phyloP scores from a whole-genome alignment of 2,329 filamentous ascomycete genomes.

The Trichophyton equinum region DNA sequence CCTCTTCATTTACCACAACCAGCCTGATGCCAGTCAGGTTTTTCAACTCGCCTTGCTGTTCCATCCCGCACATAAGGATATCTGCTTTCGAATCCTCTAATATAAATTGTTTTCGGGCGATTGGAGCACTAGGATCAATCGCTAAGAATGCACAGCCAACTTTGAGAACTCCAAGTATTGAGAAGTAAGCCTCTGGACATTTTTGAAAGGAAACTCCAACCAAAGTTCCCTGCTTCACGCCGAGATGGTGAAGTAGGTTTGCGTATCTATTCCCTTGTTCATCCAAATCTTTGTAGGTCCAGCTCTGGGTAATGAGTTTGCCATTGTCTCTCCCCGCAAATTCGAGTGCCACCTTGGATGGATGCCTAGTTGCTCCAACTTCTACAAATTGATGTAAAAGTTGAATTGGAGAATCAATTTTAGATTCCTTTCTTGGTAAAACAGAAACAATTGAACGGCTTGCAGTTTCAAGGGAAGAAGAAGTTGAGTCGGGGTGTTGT shows the following conservation, averaged over 20 bases:
- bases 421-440: slow-evolving; percentile 46
- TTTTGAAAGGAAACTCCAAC: slow-evolving; percentile 74
- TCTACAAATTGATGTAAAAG: slow-evolving; percentile 74
- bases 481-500: slow-evolving; percentile 31
- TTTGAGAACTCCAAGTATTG: slow-evolving; percentile 71
- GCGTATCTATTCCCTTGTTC: slow-evolving; percentile 60
- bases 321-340: slow-evolving; percentile 50
- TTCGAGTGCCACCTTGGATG: slow-evolving; percentile 57
- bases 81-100: slow-evolving; percentile 57
- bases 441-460: slow-evolving; percentile 43
- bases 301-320: slow-evolving; percentile 40
- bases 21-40: slow-evolving; percentile 27
- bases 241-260: slow-evolving; percentile 44
- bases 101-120: slow-evolving; percentile 64
- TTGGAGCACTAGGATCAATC: slow-evolving; percentile 61
- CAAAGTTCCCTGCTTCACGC: slow-evolving; percentile 45
- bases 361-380: slow-evolving; percentile 41
- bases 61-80: slow-evolving; percentile 48
- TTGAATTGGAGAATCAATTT: slow-evolving; percentile 45
- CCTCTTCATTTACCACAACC: slow-evolving; percentile 35
- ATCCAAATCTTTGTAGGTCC: slow-evolving; percentile 66
- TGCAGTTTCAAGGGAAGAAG: slow-evolving; percentile 29
- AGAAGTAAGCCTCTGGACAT: slow-evolving; percentile 69
- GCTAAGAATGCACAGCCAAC: slow-evolving; percentile 71
- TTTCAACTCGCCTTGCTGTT: slow-evolving; percentile 30